A percentile compares a stretch with the other conserved stretches of the same genome.
Evolutionary conservation across 306 rosid species (phyloP).

Genomic region (Prunus padus): DNA sequence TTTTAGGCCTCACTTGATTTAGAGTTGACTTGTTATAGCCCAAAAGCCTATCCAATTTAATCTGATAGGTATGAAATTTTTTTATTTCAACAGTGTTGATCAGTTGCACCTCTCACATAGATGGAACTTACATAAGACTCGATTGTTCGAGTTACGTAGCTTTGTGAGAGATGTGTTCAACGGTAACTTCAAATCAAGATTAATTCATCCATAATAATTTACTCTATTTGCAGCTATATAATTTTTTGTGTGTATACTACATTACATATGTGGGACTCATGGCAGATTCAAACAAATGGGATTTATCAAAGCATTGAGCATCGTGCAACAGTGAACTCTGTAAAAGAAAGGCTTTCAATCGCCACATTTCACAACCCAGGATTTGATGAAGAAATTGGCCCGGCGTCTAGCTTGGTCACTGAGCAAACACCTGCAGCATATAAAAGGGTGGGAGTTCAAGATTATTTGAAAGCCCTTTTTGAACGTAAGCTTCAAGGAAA

Average conservation of each 20-base stretch:
- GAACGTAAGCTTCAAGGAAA: conserved; percentile 22
- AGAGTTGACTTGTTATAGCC: no score
- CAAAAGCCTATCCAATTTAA: no score
- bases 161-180: no score
- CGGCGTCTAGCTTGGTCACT: conserved; percentile 22
- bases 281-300: conserved; percentile 31
- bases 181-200: no score
- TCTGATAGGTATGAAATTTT: no score
- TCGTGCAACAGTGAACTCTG: conserved; percentile 24
- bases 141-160: no score
- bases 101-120: no score
- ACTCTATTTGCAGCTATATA: no score
- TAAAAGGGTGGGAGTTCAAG: neutral
- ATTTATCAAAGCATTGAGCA: conserved; percentile 33
- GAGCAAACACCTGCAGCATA: conserved; percentile 26
- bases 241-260: neutral
- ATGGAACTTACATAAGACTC: no score
- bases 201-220: neutral
- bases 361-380: conserved; percentile 22
- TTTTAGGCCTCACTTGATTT: no score
- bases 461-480: neutral
- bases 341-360: conserved; percentile 29
- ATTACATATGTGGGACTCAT: no score
- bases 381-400: conserved; percentile 17
- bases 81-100: fast-evolving